A percentile compares a stretch with the other conserved stretches of the same genome.
Evolutionary conservation across 1,284 basidiomycete species (phyloP).

Genomic region (Prillingera fragicola): DNA sequence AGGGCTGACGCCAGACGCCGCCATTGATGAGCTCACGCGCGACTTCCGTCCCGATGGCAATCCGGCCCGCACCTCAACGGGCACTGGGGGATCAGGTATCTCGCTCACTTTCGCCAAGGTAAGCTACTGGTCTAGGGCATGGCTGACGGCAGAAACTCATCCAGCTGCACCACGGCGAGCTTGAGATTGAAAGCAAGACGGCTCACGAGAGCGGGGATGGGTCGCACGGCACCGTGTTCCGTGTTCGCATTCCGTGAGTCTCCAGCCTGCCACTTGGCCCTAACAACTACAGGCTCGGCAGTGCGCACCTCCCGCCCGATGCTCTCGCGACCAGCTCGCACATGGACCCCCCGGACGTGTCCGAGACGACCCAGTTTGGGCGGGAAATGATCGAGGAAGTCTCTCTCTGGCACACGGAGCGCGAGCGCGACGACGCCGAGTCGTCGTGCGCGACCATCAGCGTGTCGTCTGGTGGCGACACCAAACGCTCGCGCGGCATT

Average conservation of each 20-base stretch:
- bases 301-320: conserved; percentile 37
- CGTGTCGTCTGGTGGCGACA: no score
- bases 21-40: no score
- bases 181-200: conserved; percentile 45
- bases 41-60: no score
- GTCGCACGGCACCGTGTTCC: conserved; percentile 41
- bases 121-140: not conserved
- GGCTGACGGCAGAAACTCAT: conserved; percentile 39
- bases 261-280: no score
- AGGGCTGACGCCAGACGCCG: no score
- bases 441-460: not conserved
- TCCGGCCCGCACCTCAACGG: no score
- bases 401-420: no score
- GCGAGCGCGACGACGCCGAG: not conserved
- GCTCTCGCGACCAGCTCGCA: no score
- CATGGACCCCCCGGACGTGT: no score
- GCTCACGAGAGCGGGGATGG: conserved; percentile 34
- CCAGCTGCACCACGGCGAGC: conserved; percentile 47
- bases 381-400: conserved; percentile 1
- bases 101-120: conserved; percentile 30
- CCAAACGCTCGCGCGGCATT: no score
- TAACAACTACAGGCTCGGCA: no score
- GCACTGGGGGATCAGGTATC: conserved; percentile 49
- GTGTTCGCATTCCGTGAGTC: conserved; percentile 37
- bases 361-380: no score